These are phyloP conservation scores for Saccharomyces hybrid DNA, from an alignment of 1,139 yeast genomes.

Conservation along the genomic window DNA sequence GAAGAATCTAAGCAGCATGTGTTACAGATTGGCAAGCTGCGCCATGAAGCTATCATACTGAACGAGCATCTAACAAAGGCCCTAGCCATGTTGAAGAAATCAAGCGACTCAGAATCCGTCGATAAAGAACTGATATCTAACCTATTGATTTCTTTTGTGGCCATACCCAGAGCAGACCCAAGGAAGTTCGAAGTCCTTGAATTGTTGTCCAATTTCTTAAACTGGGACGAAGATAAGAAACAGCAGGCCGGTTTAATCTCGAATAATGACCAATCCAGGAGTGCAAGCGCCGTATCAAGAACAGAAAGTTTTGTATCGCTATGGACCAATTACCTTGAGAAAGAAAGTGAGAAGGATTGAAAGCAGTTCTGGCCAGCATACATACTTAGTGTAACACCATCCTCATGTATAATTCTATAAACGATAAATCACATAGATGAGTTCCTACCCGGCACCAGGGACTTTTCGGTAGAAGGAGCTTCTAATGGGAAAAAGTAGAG, in stretches of 20 bases:
- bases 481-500: background rate
- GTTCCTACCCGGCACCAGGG: background rate
- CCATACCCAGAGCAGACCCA: slow-evolving; percentile 85
- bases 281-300: slow-evolving; percentile 31
- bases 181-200: slow-evolving; percentile 88
- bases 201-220: slow-evolving; percentile 70
- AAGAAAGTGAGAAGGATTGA: slow-evolving; percentile 45
- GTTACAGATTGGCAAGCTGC: slow-evolving; percentile 73
- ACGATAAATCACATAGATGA: background rate
- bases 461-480: background rate
- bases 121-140: slow-evolving; percentile 86
- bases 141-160: slow-evolving; percentile 73
- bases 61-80: slow-evolving; percentile 94
- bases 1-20: slow-evolving; percentile 63
- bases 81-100: slow-evolving; percentile 68
- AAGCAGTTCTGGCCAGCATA: background rate
- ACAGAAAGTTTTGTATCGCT: slow-evolving; percentile 70
- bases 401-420: background rate
- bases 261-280: slow-evolving; percentile 20
- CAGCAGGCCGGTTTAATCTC: slow-evolving; percentile 75
- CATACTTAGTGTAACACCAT: background rate
- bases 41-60: slow-evolving; percentile 91
- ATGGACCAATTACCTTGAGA: slow-evolving; percentile 86
- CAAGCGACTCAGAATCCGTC: slow-evolving; percentile 63
- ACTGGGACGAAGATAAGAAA: slow-evolving; percentile 81